phyloP scores from a whole-genome alignment of 1,139 yeast species.

The Yamadazyma songkhlaensis region DNA sequence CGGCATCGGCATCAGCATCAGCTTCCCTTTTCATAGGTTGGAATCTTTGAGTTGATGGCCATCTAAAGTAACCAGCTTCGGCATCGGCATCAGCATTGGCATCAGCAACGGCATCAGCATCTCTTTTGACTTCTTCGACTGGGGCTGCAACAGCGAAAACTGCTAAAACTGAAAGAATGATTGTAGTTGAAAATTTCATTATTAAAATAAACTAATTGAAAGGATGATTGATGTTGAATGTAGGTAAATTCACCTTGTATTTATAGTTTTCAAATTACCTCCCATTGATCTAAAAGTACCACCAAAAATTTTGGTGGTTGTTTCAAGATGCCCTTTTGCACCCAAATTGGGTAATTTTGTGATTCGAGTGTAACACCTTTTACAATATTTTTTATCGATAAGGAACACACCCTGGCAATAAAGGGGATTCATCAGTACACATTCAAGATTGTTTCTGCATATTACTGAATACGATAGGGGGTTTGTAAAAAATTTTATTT shows the following conservation, averaged over 20 bases:
- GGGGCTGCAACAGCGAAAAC: conserved; percentile 13
- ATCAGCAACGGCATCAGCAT: conserved; percentile 8
- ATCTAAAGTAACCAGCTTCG: conserved; percentile 8
- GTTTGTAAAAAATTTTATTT: not conserved
- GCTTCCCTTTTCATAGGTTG: conserved; percentile 13
- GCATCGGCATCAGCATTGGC: conserved; percentile 7
- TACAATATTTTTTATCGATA: not conserved
- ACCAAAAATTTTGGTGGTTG: not conserved
- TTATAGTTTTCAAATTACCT: not conserved
- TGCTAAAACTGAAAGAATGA: conserved; percentile 11
- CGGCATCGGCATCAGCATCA: conserved; percentile 6
- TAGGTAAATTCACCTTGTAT: no score
- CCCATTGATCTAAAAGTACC: no score
- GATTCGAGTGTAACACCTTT: not conserved
- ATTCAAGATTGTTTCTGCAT: no score
- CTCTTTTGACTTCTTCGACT: conserved; percentile 11
- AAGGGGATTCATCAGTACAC: no score
- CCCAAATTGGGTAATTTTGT: conserved; percentile 4
- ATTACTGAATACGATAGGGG: no score
- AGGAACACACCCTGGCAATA: not conserved
- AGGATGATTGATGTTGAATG: not conserved
- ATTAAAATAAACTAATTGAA: not conserved
- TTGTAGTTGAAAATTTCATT: conserved; percentile 14
- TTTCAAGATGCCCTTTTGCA: conserved; percentile 1
- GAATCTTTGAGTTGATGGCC: conserved; percentile 9